Base-by-base conservation (phyloP, 1,284 basidiomycete species). In the Apiotrichum montevideense region DNA sequence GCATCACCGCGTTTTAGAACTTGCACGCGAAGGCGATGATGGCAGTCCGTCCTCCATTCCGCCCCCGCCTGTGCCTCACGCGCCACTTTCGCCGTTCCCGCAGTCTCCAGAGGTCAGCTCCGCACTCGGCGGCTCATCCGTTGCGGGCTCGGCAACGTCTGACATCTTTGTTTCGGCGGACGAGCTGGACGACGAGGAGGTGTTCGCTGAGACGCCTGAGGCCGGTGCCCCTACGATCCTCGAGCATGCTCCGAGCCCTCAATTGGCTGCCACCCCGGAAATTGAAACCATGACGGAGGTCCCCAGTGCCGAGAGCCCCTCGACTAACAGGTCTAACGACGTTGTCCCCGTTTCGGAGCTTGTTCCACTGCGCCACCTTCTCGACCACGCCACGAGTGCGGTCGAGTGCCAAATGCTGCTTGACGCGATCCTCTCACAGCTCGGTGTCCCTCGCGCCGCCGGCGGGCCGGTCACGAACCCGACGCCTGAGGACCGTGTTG, bases 351-450 rank as follows among this genome's bases (percentile, higher is more conserved):
- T 76, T 42, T 50, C 77, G 11, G 72, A 79, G 15, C 76, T 85
- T 37, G 77, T 79, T 11, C 86, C 88, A 50, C 80, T 94, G 71
- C 84, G 86, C 33, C 79, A 80, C 32, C 78, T 88, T 55, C 77
- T 93, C n/a, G 77, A 82, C 32, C 80, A 79, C 53, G 89, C 90
- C 14, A 86, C 85, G 1, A 84, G 81, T 35, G 86, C 83, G 42
- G 85, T 87, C 59, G 90, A 94, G 77, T 92, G 90, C 69, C 86
- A 88, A 50, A 78, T 92, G 37, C 83, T 93, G 43, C 80, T 90
- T 43, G 86, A 89, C 64, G 87, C 90, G 78, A 87, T 88, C 73
- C 79, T 93, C 52, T 80, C 83, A 29, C 83, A 84, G 66, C 82
- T 82, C 57, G 85, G 86, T 29, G 71, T 77, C 1, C 73, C 76